phyloP scores from a whole-genome alignment of 352 stramenopile species.

The Phytophthora cryptogea region DNA sequence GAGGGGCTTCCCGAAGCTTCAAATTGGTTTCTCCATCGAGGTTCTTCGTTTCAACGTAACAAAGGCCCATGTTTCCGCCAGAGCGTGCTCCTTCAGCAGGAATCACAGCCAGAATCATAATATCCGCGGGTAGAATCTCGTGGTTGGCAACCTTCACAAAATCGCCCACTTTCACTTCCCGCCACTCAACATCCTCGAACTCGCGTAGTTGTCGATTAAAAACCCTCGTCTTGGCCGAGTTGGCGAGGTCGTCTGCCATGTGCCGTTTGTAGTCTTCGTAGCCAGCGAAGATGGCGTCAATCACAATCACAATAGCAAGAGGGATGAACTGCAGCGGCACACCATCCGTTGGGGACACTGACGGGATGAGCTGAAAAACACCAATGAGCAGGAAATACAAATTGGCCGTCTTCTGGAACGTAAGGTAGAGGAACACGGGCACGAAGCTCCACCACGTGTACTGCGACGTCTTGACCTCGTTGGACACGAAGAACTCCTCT shows the following conservation, averaged over 20 bases:
- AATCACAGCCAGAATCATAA: conserved; percentile 81
- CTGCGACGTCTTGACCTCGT: conserved; percentile 86
- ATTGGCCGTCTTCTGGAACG: conserved; percentile 89
- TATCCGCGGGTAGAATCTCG: conserved; percentile 79
- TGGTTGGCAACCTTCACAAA: conserved; percentile 86
- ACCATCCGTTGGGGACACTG: conserved; percentile 79
- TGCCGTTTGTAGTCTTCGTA: conserved; percentile 89
- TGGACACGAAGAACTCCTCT: conserved; percentile 63
- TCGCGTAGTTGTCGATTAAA: conserved; percentile 81
- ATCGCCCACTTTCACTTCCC: conserved; percentile 79
- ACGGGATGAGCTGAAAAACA: conserved; percentile 89
- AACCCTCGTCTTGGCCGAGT: conserved; percentile 64
- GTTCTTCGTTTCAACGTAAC: conserved; percentile 92
- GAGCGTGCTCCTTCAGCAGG: conserved; percentile 60
- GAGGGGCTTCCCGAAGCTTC: conserved; percentile 80
- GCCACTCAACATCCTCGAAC: conserved; percentile 88
- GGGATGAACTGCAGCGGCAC: conserved; percentile 86
- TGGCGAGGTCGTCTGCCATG: conserved; percentile 71
- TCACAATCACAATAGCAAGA: conserved; percentile 80
- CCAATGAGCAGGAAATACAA: conserved; percentile 89
- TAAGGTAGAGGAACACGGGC: conserved; percentile 86
- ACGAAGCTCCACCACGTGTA: conserved; percentile 91
- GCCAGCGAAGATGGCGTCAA: conserved; percentile 82
- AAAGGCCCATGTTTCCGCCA: conserved; percentile 73
- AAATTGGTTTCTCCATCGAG: conserved; percentile 89